Evolutionary conservation across 2,329 filamentous ascomycete genomes (phyloP), one percentile per base, ranked within the genome.

Genomic region (Fusarium clavum): DNA sequence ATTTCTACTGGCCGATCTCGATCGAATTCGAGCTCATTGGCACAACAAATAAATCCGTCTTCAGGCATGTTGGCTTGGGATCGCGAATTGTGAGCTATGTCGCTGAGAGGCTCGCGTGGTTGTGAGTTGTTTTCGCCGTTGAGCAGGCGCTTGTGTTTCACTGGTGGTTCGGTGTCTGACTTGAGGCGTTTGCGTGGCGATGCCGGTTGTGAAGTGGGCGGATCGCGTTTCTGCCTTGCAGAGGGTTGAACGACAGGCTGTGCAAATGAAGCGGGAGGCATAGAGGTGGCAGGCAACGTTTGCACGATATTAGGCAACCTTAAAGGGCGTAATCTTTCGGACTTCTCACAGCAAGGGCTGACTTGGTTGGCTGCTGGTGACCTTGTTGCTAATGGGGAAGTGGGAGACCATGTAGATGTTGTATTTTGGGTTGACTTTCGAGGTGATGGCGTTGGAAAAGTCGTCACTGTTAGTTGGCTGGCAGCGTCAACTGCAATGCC

Each of bases 401-500:
- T 62, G 3, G 65, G 59, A 29, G 70, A 73, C 56, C 60, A 52
- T n/a, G 69, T 59, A 20, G 51, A 61, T 14, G 44, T 66, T 6
- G 76, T 70, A 7, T 49, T 71, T 49, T 77, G 76, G 18, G 77
- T 77, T 34, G 65, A 69, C 48, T 62, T 75, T 40, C 56, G 70
- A 22, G 78, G 79, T 12, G 79, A 81, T 7, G 79, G 77, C 2
- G 80, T 78, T 48, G 75, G 73, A 66, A 77, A 76, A 18, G 79
- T 80, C 2, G 81, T 80, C 43, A 78, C 77, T 2, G 82, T 85
- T 38, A 80, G 77, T 68, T 88, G 85, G 48, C 82, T 87, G 18
- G 73, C 68, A 9, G 80, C 77, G 61, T 87, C 84, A 20, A 83
- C 77, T 1, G 80, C 74, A 8, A 80, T 72, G 9, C 81, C 81